A percentile compares a stretch with the other conserved stretches of the same genome.
Conservation (phyloP, 768 basidiomycete species). For the Lactarius psammicola region DNA sequence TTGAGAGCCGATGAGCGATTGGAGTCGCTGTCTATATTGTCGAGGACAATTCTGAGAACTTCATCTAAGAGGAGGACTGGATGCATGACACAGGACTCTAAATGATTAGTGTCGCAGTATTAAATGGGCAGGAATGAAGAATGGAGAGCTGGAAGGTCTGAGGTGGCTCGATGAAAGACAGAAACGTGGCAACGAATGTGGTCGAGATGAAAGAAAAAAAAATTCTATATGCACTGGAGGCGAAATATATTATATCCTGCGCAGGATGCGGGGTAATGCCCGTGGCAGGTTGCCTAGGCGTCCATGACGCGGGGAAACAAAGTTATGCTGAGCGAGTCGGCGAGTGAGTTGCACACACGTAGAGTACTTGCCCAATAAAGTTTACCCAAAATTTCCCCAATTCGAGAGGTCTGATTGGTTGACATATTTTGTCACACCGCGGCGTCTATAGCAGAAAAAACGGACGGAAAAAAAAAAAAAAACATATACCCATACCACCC, state of each 20-base stretch:
- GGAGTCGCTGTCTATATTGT: conserved; percentile 22
- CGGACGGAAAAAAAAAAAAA: no score
- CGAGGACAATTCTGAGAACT: conserved; percentile 27
- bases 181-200: conserved; percentile 1
- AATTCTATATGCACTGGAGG: not conserved
- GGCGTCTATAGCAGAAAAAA: not conserved
- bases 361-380: not conserved
- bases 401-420: conserved; percentile 11
- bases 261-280: conserved; percentile 4
- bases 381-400: not conserved
- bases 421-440: not conserved
- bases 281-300: conserved; percentile 25
- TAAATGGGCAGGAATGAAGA: not conserved
- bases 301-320: conserved; percentile 22
- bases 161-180: conserved; percentile 5
- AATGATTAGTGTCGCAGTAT: not conserved
- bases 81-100: conserved; percentile 23
- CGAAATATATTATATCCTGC: not conserved
- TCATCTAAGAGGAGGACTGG: conserved; percentile 29
- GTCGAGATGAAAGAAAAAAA: conserved; percentile 5
- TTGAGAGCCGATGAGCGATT: conserved; percentile 16
- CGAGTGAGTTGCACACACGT: not conserved
- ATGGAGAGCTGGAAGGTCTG: not conserved
- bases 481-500: not conserved
- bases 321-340: not conserved